A percentile compares a stretch with the other conserved stretches of the same genome.
Evolutionary conservation across 164 flowering plant species (phyloP).

Genomic region (Nymphaea colorata): DNA sequence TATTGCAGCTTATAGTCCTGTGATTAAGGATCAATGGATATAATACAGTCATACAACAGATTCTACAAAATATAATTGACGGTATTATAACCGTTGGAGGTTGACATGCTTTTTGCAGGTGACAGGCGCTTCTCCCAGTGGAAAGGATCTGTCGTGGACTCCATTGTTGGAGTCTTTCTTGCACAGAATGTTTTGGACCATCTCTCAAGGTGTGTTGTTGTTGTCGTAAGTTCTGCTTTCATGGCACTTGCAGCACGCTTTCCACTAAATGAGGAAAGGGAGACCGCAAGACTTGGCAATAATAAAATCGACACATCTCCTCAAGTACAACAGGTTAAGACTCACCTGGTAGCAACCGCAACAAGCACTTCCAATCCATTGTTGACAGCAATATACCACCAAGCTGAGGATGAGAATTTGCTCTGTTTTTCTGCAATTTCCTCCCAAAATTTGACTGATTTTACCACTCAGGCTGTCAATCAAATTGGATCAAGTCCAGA

Average conservation of each 20-base stretch:
- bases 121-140: conserved; percentile 41
- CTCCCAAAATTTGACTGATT: conserved; percentile 20
- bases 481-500: conserved; percentile 34
- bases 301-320: conserved; percentile 8
- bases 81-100: too few species aligned
- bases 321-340: conserved; percentile 16
- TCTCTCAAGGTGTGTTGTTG: conserved; percentile 41
- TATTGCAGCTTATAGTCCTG: too few species aligned
- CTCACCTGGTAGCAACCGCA: not conserved
- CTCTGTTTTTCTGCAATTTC: not conserved
- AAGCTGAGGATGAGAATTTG: conserved; percentile 9
- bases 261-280: conserved; percentile 20
- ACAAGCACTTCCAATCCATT: not conserved
- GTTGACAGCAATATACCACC: not conserved
- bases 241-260: conserved; percentile 44
- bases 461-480: conserved; percentile 17
- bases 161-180: conserved; percentile 50
- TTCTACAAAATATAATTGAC: too few species aligned
- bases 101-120: conserved; percentile 20
- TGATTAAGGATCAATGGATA: too few species aligned
- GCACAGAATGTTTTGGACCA: conserved; percentile 62
- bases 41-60: too few species aligned
- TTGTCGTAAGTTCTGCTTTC: conserved; percentile 32
- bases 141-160: conserved; percentile 66
- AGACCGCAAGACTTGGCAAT: not conserved